A percentile compares a stretch with the other conserved stretches of the same genome.
These are phyloP conservation scores for Flaveria trinervia DNA, from an alignment of 129 eudicot genomes.

Conservation along the genomic window DNA sequence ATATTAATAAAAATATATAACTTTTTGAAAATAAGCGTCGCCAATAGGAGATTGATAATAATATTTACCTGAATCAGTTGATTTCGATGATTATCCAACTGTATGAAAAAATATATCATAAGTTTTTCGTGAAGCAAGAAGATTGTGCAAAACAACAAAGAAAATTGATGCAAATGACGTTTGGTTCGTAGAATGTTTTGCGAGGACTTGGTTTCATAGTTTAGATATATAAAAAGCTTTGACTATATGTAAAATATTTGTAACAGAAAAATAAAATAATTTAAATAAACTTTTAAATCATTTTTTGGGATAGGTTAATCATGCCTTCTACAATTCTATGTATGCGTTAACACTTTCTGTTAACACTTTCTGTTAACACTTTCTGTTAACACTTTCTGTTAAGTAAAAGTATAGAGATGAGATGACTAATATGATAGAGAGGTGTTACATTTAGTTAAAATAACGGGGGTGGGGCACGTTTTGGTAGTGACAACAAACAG, in stretches of 20 bases:
- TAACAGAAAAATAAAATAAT: not conserved
- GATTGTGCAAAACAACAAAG: not conserved
- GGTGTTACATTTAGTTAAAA: too few relatives aligned
- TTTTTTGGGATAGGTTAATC: too few relatives aligned
- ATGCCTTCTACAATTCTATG: too few relatives aligned
- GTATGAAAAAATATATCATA: slow-evolving; percentile 21
- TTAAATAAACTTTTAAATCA: too few relatives aligned
- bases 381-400: too few relatives aligned
- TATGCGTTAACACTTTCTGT: too few relatives aligned
- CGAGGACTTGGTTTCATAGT: not conserved
- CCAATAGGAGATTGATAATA: not conserved
- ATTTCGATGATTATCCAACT: slow-evolving; percentile 93
- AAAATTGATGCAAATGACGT: not conserved
- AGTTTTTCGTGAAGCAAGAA: not conserved
- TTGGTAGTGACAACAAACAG: too few relatives aligned
- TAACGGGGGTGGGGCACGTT: too few relatives aligned
- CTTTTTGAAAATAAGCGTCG: not conserved
- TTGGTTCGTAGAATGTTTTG: not conserved
- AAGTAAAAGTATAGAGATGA: too few relatives aligned
- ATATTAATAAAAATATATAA: not conserved
- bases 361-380: too few relatives aligned
- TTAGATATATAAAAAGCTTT: not conserved
- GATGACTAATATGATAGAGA: too few relatives aligned
- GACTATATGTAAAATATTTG: not conserved
- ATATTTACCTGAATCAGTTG: slow-evolving; percentile 78